These are phyloP conservation scores for Colletotrichum sp. DNA, from an alignment of 2,329 filamentous ascomycete species.

Conservation along the genomic window DNA sequence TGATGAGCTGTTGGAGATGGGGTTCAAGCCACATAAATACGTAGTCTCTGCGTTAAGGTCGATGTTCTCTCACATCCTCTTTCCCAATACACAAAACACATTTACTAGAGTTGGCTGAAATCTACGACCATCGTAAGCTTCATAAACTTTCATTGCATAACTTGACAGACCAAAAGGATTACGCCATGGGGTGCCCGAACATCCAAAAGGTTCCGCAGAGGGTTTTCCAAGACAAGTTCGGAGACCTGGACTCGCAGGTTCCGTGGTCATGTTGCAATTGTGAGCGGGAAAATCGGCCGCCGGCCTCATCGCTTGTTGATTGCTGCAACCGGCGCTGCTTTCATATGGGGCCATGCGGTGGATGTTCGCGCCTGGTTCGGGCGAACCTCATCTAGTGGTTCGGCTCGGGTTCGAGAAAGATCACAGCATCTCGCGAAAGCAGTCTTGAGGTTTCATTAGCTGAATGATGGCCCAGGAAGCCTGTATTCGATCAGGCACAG, in stretches of 20 bases:
- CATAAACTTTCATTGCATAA: background rate
- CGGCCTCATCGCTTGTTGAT: fast-evolving
- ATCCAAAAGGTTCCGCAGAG: background rate
- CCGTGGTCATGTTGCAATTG: background rate
- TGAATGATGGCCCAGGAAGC: background rate
- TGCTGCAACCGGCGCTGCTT: background rate
- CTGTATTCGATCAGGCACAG: background rate
- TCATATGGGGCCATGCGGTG: background rate
- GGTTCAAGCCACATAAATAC: background rate
- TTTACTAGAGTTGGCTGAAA: background rate
- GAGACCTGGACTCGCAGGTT: background rate
- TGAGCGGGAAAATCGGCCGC: background rate
- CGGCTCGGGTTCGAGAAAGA: background rate
- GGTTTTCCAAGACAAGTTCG: background rate
- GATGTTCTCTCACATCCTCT: background rate
- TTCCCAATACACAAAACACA: background rate
- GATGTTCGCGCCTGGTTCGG: background rate
- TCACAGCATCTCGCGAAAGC: background rate
- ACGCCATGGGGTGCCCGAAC: background rate
- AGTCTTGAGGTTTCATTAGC: background rate
- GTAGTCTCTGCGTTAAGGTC: background rate
- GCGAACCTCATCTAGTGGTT: background rate
- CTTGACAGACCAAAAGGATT: background rate
- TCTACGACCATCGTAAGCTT: background rate
- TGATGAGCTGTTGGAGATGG: background rate